Evolutionary conservation across 2,329 filamentous ascomycete genomes (phyloP).

Genomic region (Didymella glomerata): DNA sequence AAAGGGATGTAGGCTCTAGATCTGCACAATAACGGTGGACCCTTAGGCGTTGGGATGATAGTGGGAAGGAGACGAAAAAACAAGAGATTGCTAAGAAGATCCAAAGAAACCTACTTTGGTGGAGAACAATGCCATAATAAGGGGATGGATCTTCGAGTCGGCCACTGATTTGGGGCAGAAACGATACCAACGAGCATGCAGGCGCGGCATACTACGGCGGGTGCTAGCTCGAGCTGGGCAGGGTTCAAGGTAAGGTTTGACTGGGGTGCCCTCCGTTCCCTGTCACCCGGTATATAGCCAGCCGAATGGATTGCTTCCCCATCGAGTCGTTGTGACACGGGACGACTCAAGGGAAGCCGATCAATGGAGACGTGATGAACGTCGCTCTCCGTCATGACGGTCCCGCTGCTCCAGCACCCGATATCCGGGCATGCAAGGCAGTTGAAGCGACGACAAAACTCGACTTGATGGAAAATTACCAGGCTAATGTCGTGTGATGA

Average conservation of each 20-base stretch:
- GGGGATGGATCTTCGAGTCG: conserved; percentile 31
- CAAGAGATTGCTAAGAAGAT: conserved; percentile 10
- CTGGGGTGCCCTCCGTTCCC: conserved; percentile 20
- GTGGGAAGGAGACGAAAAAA: background rate
- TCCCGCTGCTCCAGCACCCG: conserved; percentile 9
- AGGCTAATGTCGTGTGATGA: conserved; percentile 27
- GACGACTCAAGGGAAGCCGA: conserved; percentile 17
- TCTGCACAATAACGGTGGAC: background rate
- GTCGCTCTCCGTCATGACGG: conserved; percentile 5
- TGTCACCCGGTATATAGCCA: conserved; percentile 27
- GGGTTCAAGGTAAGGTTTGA: conserved; percentile 26
- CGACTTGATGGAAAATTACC: conserved; percentile 1
- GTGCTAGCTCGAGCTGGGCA: conserved; percentile 28
- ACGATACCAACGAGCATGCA: conserved; percentile 28
- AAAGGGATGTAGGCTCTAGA: conserved; percentile 10
- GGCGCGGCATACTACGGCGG: conserved; percentile 27
- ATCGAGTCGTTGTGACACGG: conserved; percentile 15
- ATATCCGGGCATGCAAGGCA: conserved; percentile 2
- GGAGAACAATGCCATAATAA: conserved; percentile 18
- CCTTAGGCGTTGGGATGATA: conserved; percentile 2
- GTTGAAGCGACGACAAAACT: background rate
- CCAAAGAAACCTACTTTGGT: conserved; percentile 4
- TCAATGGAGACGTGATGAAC: background rate
- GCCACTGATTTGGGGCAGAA: conserved; percentile 7
- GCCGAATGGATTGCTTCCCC: conserved; percentile 16